Evolutionary conservation across 2,329 filamentous ascomycete genomes (phyloP), one percentile per base, ranked within the genome.

Genomic region (Neoscytalidium dimidiatum): DNA sequence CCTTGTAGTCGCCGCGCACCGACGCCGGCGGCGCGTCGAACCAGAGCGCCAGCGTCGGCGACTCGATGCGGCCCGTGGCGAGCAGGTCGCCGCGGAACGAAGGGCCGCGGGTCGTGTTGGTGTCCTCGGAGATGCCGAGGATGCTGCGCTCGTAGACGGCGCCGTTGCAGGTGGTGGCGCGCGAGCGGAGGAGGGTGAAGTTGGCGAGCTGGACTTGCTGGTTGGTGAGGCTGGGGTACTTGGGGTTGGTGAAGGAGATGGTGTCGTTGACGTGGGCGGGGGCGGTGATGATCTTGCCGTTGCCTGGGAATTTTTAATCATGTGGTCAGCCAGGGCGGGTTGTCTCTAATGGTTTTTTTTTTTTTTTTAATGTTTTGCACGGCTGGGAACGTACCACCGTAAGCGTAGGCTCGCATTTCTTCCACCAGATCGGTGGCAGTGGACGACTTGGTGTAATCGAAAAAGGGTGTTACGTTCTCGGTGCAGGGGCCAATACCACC

Each of bases 41-140:
- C 75, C 76, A 78, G 69, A 77, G 72, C 68, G 74, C 70, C 7
- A 76, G 74, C 21, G 71, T 67, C 23, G 71, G 70, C 5, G 66
- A 68, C 9, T 43, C 61, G 48, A 77, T 73, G 21, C 64, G 53
- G 1, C 74, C 74, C 5, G 67, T 62, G 29, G 74, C 67, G 13
- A 73, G 72, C 2, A 78, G 71, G 51, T 76, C 70, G 52, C 75
- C 71, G 31, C 76, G 71, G 62, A 78, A 68, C 4, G 70, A 70
- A 0, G 76, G 75, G 3, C 73, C 72, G 2, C 67, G 58, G 3
- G 68, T 73, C 29, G 35, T 52, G 51, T 66, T 67, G 31, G 69
- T 69, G 62, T 69, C 72, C 5, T 72, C 69, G 11, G 74, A 67
- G 5, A 71, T 64, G 26, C 75, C 75, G 13, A 78, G 46, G 49